Conservation (phyloP, 179 eudicot genomes). For the Corrigiola litoralis region DNA sequence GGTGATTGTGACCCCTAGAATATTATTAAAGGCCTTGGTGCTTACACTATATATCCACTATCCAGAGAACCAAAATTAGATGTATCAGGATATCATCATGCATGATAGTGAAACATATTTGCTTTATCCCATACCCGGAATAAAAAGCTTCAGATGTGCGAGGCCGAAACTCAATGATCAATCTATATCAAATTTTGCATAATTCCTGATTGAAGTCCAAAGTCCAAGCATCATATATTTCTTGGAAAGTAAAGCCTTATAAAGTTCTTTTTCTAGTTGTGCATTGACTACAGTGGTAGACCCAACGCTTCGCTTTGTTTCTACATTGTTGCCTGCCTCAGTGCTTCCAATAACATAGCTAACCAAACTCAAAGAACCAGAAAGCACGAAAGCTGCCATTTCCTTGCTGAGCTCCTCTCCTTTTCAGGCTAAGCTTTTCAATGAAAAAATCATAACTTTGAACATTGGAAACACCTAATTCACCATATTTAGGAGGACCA, state of each 20-base stretch:
- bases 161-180: constrained; percentile 3
- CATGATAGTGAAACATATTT: constrained; percentile 1
- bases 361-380: not conserved
- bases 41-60: too few relatives aligned
- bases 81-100: not conserved
- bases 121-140: constrained; percentile 8
- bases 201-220: not conserved
- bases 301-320: not conserved
- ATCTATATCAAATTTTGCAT: not conserved
- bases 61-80: not conserved
- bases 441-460: not conserved
- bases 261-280: not conserved
- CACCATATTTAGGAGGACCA: constrained; percentile 10
- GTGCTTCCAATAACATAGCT: not conserved
- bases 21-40: too few relatives aligned
- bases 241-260: not conserved
- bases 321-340: not conserved
- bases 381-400: not conserved
- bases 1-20: too few relatives aligned
- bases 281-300: not conserved
- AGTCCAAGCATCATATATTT: not conserved
- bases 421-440: constrained; percentile 1
- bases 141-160: not conserved
- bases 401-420: not conserved
- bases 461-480: constrained; percentile 1